Base-by-base conservation (phyloP, 495 filamentous ascomycete genomes). In the Penicillium pancosmium region DNA sequence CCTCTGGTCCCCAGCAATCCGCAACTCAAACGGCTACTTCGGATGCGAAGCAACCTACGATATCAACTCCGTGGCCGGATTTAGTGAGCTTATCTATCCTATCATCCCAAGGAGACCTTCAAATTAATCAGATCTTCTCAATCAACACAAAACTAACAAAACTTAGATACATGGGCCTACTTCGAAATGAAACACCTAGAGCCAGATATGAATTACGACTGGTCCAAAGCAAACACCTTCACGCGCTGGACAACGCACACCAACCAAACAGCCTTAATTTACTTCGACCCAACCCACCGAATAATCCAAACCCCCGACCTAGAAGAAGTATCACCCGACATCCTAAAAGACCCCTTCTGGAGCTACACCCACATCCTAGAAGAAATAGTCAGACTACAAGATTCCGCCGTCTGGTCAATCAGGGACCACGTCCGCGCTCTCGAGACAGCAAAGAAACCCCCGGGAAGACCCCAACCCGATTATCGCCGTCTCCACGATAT, bases 401-500 rank as follows among this genome's bases (percentile, higher is more conserved):
- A 71, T 35, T 4, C 18, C 2, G 56, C 70, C 5, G 68, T 73
- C 5, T 73, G 70, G 70, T 36, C 50, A 5, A 69, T 70, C 38
- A 57, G 70, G 1, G 21, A 69, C 25, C 55, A 58, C 1, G 62
- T 73, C 21, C 64, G 70, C 12, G 12, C 16, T 1, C 60, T 71
- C 21, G 70, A 73, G 21, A 68, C 62, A 47, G 34, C 55, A 6
- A n/a, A 16, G 2, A 21, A 34, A 2, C 40, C 25, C 4, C 2
- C 21, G 1, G 31, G 48, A 7, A 36, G 27, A 10, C 46, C 56
- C 3, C 10, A 54, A 7, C 74, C 79, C 5, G 65, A 78, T 50
- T 81, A 79, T 44, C 58, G 65, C 35, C 56, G 47, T 10, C 60
- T 82, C 12, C 78, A 83, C 64, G 76, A 83, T 27, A 72, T 78